Percentiles rank a stretch among this genome's conserved stretches.
These are phyloP conservation scores for Claviceps humidiphila DNA, from an alignment of 2,329 filamentous ascomycete species.

Conservation along the genomic window DNA sequence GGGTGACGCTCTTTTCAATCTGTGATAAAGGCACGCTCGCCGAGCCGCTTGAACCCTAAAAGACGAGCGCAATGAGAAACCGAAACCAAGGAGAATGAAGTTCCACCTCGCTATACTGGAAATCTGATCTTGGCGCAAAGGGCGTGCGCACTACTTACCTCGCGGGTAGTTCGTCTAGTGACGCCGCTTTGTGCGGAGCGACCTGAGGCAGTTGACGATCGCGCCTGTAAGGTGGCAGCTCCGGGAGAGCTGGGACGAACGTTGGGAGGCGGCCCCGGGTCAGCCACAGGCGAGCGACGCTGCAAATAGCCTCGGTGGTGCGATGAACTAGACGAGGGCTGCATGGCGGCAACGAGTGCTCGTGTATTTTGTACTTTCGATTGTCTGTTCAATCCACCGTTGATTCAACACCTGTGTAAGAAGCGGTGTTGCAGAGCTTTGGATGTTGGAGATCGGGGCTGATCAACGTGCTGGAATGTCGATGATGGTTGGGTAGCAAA, in stretches of 20 bases:
- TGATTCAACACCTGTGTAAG: background rate
- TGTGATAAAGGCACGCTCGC: conserved; percentile 67
- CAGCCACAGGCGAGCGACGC: conserved; percentile 50
- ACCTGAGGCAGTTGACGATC: conserved; percentile 54
- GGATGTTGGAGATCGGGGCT: background rate
- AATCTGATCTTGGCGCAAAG: background rate
- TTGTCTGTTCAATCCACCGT: background rate
- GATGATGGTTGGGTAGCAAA: conserved; percentile 3
- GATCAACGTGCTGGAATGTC: background rate
- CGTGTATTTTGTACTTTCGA: background rate
- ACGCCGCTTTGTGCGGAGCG: conserved; percentile 36
- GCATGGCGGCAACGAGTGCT: conserved; percentile 25
- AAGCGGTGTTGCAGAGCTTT: background rate
- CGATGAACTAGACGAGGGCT: conserved; percentile 32
- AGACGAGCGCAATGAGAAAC: background rate
- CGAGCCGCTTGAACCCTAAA: conserved; percentile 39
- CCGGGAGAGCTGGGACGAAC: conserved; percentile 49
- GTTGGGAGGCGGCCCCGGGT: conserved; percentile 44
- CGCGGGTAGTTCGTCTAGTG: conserved; percentile 20
- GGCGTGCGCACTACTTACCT: conserved; percentile 15
- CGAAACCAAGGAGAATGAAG: background rate
- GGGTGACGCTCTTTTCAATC: conserved; percentile 97
- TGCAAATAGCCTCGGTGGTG: conserved; percentile 40
- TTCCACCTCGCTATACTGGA: background rate
- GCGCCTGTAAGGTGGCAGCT: conserved; percentile 40